phyloP scores from a whole-genome alignment of 768 basidiomycete species.

The Kondoa malvinella region DNA sequence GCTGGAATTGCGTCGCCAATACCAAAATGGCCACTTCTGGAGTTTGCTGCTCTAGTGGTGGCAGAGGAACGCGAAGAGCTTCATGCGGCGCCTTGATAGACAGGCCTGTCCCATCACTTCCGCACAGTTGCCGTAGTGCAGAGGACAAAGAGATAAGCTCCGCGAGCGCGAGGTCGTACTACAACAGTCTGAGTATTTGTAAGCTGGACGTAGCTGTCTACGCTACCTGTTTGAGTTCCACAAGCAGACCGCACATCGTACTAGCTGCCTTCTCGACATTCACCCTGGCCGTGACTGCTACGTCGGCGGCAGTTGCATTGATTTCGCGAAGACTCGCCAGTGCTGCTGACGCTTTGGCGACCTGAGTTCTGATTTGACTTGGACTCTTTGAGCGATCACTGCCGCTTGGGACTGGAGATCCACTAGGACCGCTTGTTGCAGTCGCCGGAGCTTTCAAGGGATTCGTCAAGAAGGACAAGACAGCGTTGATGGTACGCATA shows the following conservation, averaged over 20 bases:
- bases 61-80: neutral
- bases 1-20: neutral
- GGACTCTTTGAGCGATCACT: neutral
- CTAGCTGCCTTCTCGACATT: conserved; percentile 1
- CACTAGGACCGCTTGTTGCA: neutral
- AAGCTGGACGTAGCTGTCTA: neutral
- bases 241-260: conserved; percentile 1
- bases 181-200: neutral
- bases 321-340: neutral
- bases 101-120: neutral
- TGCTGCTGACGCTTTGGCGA: neutral
- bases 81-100: neutral
- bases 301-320: neutral
- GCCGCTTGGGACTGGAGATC: neutral
- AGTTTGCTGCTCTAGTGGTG: too few species aligned
- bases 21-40: neutral
- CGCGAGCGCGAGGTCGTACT: neutral
- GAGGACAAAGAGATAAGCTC: neutral
- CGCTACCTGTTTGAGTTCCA: conserved; percentile 1
- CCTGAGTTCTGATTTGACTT: neutral
- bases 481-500: neutral
- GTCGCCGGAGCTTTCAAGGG: neutral
- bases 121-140: neutral
- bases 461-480: neutral
- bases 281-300: neutral